Percentiles rank a stretch among this genome's conserved stretches.
Evolutionary conservation across 2,329 filamentous ascomycete genomes (phyloP).

Genomic region (Colletotrichum spaethianum): DNA sequence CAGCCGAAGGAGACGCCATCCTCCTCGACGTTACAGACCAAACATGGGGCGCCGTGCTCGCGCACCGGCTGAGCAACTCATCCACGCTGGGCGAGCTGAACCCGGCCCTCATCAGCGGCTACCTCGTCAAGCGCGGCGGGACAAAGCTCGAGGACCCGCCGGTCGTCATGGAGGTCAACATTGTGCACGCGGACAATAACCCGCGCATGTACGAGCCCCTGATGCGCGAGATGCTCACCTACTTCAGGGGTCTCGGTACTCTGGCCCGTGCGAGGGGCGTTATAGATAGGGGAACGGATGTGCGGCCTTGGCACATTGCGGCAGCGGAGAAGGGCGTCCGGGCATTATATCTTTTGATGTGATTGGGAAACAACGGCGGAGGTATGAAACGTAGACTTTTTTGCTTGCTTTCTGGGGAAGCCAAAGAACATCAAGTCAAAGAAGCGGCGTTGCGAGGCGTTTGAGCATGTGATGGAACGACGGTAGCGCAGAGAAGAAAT

Average conservation of each 20-base stretch:
- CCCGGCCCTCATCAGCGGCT: slow-evolving; percentile 74
- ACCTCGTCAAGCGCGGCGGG: slow-evolving; percentile 75
- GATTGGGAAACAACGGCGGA: slow-evolving; percentile 45
- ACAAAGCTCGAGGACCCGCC: slow-evolving; percentile 70
- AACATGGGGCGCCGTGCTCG: slow-evolving; percentile 80
- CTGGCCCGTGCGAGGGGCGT: slow-evolving; percentile 77
- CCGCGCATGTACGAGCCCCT: slow-evolving; percentile 73
- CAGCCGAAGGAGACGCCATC: slow-evolving; percentile 74
- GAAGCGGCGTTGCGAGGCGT: slow-evolving; percentile 2
- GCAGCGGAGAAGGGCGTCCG: slow-evolving; percentile 78
- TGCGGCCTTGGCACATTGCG: slow-evolving; percentile 84
- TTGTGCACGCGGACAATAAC: slow-evolving; percentile 70
- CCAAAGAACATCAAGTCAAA: background rate
- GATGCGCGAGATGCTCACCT: slow-evolving; percentile 77
- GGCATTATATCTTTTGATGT: slow-evolving; percentile 76
- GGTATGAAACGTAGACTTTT: slow-evolving; percentile 18
- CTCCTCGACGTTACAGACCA: slow-evolving; percentile 82
- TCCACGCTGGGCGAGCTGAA: slow-evolving; percentile 67
- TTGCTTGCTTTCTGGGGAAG: background rate
- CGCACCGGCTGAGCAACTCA: slow-evolving; percentile 75
- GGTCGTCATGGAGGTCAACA: slow-evolving; percentile 74
- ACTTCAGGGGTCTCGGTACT: slow-evolving; percentile 78
- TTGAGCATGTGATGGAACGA: background rate
- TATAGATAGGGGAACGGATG: slow-evolving; percentile 70
- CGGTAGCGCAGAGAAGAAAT: background rate